A percentile compares a stretch with the other conserved stretches of the same genome.
These are phyloP conservation scores for Amylostereum chailletii DNA, from an alignment of 1,284 basidiomycete genomes.

Conservation along the genomic window DNA sequence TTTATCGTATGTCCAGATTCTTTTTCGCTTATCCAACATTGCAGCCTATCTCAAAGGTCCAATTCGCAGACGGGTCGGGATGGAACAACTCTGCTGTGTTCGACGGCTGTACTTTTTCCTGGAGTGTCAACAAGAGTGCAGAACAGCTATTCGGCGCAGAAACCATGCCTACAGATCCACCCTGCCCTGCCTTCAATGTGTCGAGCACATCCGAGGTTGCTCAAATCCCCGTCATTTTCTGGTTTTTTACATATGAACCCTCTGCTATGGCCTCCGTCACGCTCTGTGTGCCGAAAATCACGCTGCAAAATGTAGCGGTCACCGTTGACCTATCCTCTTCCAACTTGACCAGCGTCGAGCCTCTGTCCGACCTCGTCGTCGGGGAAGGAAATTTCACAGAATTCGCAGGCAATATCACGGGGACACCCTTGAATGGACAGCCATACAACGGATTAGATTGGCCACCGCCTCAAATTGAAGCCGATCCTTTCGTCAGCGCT, in stretches of 20 bases:
- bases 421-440: conserved; percentile 30
- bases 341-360: conserved; percentile 28
- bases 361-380: conserved; percentile 25
- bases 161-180: background rate
- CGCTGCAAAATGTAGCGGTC: conserved; percentile 28
- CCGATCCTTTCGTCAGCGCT: conserved; percentile 25
- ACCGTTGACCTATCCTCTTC: conserved; percentile 16
- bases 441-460: conserved; percentile 45
- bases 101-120: conserved; percentile 31
- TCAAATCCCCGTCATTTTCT: conserved; percentile 43
- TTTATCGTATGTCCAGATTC: background rate
- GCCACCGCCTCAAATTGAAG: conserved; percentile 22
- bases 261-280: conserved; percentile 29
- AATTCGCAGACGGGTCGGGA: conserved; percentile 18
- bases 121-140: conserved; percentile 29
- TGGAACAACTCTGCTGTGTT: conserved; percentile 35
- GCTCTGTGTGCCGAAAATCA: conserved; percentile 34
- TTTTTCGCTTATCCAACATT: background rate
- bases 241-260: conserved; percentile 41
- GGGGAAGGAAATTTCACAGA: conserved; percentile 23
- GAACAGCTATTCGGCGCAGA: conserved; percentile 30
- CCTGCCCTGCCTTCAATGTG: conserved; percentile 5
- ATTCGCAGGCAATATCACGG: conserved; percentile 33
- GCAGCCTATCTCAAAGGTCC: conserved; percentile 21
- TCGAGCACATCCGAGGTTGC: conserved; percentile 2